Percentiles rank a stretch among this genome's conserved stretches.
Conservation (phyloP, 192 early-diverging fungal genomes). For the Chytriomyces sp. region DNA sequence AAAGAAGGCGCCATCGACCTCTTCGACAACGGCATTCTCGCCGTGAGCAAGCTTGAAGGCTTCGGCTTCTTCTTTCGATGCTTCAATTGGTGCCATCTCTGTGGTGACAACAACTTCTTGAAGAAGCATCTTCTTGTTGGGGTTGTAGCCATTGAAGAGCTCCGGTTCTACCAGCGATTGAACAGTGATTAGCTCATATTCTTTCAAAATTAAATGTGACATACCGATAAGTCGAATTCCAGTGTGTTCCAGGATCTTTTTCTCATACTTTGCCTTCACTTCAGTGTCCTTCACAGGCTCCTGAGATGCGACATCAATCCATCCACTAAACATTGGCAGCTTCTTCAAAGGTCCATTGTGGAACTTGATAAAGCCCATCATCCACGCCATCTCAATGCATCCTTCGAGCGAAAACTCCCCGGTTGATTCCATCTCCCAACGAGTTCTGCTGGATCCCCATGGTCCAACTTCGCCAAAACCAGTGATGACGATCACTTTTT, state of each 20-base stretch:
- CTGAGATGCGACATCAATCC: constrained; percentile 86
- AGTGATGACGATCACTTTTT: constrained; percentile 89
- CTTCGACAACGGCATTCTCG: constrained; percentile 76
- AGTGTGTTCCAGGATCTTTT: constrained; percentile 87
- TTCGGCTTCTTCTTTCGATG: constrained; percentile 82
- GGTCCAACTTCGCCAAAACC: constrained; percentile 95
- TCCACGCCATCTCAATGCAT: constrained; percentile 96
- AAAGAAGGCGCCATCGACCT: constrained; percentile 70
- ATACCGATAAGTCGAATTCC: constrained; percentile 85
- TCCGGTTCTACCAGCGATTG: constrained; percentile 60
- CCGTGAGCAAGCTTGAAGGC: constrained; percentile 84
- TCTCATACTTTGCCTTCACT: constrained; percentile 88
- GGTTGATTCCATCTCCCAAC: constrained; percentile 95
- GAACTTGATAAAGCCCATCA: constrained; percentile 94
- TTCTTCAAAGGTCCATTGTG: constrained; percentile 83
- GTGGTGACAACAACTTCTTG: constrained; percentile 89
- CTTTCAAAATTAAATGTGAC: background rate
- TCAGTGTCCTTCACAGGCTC: constrained; percentile 86
- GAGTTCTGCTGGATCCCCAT: constrained; percentile 86
- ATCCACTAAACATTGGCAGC: constrained; percentile 79
- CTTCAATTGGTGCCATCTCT: constrained; percentile 87
- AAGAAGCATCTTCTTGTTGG: constrained; percentile 80
- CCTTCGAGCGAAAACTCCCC: constrained; percentile 89
- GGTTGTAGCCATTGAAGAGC: constrained; percentile 84
- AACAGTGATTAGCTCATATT: background rate